Base-by-base conservation (phyloP, 139 green algal species). In the Closterium sp. region DNA sequence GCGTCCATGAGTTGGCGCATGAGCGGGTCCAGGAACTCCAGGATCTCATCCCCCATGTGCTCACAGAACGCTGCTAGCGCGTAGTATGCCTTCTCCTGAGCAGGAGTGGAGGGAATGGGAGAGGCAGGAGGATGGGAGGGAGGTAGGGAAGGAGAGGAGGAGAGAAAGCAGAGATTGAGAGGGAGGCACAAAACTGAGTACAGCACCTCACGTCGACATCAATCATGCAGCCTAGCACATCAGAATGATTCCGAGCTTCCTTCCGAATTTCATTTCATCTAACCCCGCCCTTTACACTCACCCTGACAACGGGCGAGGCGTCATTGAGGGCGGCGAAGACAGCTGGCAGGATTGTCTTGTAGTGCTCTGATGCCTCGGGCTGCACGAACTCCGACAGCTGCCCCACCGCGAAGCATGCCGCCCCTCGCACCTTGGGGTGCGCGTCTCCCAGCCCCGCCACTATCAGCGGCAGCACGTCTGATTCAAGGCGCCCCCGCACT, bases 61-160 rank as follows among this genome's bases (percentile, higher is more conserved):
- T 97, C 96, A 90, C 96, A 97, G 90, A 97, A 96, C 2, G 96
- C 93, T 85, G 97, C 96, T 31, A 98, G 92, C 11, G 97, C 97
- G 88, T 97, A 98, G 93, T 94, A 97, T 10, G 95, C 94, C 90
- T 96, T 95, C 89, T 32, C 28, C 85, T 87, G 85, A 79, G 85
- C 27, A 24, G 85, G 85, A 86, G 27, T 6, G 79, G 9, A 9
- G 27, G 27, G 79, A 29, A 86, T 5, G 79, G 85, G 11, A 30
- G 85, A 31, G 85, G 85, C 24, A 86, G 85, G 85, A 7, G 85
- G 27, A 21, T 9, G 28, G 22, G 28, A 24, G 85, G 28, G n/a
- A 87, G 85, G 2, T 9, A 24, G 22, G n/a, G n/a, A 32, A 10
- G 21, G n/a, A 87, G 85, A 31, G 28, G 21, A 4, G n/a, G n/a